Percentiles rank a stretch among this genome's conserved stretches.
Conservation (phyloP, 345 rosid genomes). For the Brassica napus region Da-Ae NC_063444.1:1877501-1878000, state of each 20-base stretch:
- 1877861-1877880: background rate
- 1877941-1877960: too few relatives aligned
- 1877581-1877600: slow-evolving; percentile 80
- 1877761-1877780: slow-evolving; percentile 91
- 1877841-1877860: background rate
- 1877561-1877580: slow-evolving; percentile 85
- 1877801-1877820: slow-evolving; percentile 93
- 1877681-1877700: slow-evolving; percentile 95
- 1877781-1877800: slow-evolving; percentile 89
- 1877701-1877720: slow-evolving; percentile 76
- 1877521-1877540: slow-evolving; percentile 88
- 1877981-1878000: too few relatives aligned
- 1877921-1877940: too few relatives aligned
- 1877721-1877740: slow-evolving; percentile 70
- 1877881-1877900: background rate
- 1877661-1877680: slow-evolving; percentile 89
- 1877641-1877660: slow-evolving; percentile 94
- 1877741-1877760: slow-evolving; percentile 95
- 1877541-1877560: slow-evolving; percentile 94
- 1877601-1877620: slow-evolving; percentile 81
- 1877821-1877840: slow-evolving; percentile 78
- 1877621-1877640: slow-evolving; percentile 97
- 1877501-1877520: slow-evolving; percentile 58
- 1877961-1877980: too few relatives aligned
- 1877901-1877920: too few relatives aligned